Conservation (phyloP, 345 rosid genomes). For the Eucalyptus marginata region DNA sequence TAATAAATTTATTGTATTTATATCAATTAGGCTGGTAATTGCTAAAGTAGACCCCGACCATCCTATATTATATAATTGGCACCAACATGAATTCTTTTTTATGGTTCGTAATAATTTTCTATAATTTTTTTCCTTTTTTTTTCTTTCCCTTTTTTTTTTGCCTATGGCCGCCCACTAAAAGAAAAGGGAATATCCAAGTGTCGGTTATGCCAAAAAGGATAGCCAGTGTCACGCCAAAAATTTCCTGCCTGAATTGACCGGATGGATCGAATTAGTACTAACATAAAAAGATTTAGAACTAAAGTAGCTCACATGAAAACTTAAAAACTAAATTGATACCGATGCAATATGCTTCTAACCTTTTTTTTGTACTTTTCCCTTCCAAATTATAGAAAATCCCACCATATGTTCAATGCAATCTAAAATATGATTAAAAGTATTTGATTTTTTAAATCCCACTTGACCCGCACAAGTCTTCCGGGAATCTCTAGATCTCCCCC, state of each 20-base stretch:
- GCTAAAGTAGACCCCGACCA: fast-evolving
- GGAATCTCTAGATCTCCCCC: background rate
- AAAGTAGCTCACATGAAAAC: background rate
- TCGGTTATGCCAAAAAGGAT: too few species aligned
- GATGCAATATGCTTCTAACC: background rate
- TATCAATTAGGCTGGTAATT: fast-evolving
- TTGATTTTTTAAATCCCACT: background rate
- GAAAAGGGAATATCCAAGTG: background rate
- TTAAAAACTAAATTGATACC: background rate
- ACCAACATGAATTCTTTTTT: background rate
- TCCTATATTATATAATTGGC: background rate
- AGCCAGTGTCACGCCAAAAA: background rate
- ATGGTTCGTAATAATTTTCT: too few species aligned
- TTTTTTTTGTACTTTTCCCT: background rate
- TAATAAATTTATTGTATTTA: background rate
- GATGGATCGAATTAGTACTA: too few species aligned
- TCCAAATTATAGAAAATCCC: too few species aligned
- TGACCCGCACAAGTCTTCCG: background rate
- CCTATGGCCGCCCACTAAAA: background rate
- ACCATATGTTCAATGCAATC: background rate
- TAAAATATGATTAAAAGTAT: background rate
- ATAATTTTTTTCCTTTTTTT: background rate
- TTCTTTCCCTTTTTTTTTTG: too few species aligned
- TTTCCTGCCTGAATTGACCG: fast-evolving
- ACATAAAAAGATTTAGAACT: too few species aligned